phyloP scores from a whole-genome alignment of 345 rosid genomes.

The Hibiscus mutabilis region DNA sequence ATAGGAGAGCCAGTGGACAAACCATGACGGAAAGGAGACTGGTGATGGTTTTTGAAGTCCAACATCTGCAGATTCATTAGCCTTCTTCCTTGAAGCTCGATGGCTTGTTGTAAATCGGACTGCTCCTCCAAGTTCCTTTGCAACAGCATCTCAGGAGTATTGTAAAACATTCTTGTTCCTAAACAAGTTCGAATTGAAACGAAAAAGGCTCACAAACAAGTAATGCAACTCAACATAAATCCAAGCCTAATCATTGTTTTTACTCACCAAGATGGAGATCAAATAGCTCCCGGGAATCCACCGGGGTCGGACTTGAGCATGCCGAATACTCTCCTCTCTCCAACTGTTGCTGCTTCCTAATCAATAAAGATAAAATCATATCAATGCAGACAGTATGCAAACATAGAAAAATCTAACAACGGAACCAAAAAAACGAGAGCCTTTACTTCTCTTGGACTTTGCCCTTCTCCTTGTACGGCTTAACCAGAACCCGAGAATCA shows the following conservation, averaged over 20 bases:
- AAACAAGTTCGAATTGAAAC: not conserved
- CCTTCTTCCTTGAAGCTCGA: constrained; percentile 53
- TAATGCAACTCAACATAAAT: not conserved
- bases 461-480: constrained; percentile 76
- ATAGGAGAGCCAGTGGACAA: constrained; percentile 38
- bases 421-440: not conserved
- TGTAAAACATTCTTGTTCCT: constrained; percentile 51
- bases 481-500: constrained; percentile 65
- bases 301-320: constrained; percentile 36
- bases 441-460: constrained; percentile 54
- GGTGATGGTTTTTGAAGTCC: constrained; percentile 37
- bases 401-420: not conserved
- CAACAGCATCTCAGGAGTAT: constrained; percentile 43
- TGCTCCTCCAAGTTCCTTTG: constrained; percentile 64
- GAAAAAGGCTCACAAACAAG: not conserved
- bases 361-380: constrained; percentile 8
- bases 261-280: constrained; percentile 49
- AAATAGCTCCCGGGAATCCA: constrained; percentile 40
- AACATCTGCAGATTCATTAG: constrained; percentile 48
- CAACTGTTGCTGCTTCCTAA: constrained; percentile 49
- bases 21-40: constrained; percentile 30
- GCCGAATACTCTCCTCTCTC: constrained; percentile 52
- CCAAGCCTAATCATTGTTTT: not conserved
- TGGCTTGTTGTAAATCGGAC: constrained; percentile 68
- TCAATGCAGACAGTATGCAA: not conserved